Conservation (phyloP, 495 filamentous ascomycete genomes). For the Xanthoparmelia taractica region DNA sequence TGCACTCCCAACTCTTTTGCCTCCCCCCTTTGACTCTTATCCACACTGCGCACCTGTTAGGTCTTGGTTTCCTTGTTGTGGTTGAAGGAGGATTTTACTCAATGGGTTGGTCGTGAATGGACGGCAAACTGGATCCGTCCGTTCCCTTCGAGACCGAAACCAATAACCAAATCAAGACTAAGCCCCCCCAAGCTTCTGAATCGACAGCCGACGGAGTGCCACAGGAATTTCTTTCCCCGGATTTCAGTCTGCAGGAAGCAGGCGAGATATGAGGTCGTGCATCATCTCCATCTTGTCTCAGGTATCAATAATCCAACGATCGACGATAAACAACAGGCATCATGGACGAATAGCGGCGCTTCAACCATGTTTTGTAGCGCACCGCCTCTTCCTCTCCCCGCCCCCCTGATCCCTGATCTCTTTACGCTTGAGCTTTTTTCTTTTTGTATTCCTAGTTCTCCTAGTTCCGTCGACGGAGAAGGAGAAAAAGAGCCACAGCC, state of each 20-base stretch:
- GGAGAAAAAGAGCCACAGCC: neutral
- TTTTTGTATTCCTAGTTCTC: too few relatives aligned
- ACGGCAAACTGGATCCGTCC: slow-evolving; percentile 9
- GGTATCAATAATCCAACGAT: neutral
- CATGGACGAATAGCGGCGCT: slow-evolving; percentile 11
- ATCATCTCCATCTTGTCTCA: neutral
- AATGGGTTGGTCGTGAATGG: neutral
- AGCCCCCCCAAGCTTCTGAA: neutral
- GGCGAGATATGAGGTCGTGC: neutral
- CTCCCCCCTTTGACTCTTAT: neutral
- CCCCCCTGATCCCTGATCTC: too few relatives aligned
- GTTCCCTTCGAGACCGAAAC: slow-evolving; percentile 8
- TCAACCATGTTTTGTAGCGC: slow-evolving; percentile 7
- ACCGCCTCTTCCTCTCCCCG: neutral
- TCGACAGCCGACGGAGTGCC: neutral
- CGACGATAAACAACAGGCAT: neutral
- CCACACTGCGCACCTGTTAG: neutral
- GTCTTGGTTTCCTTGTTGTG: neutral
- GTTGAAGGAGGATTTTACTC: neutral
- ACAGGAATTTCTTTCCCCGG: slow-evolving; percentile 12
- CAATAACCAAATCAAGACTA: neutral
- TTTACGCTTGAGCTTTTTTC: neutral
- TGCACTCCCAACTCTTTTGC: neutral
- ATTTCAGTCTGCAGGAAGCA: neutral
- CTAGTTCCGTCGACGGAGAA: neutral